Conservation (phyloP, 1,139 yeast species). For the Diutina ranongensis region DNA sequence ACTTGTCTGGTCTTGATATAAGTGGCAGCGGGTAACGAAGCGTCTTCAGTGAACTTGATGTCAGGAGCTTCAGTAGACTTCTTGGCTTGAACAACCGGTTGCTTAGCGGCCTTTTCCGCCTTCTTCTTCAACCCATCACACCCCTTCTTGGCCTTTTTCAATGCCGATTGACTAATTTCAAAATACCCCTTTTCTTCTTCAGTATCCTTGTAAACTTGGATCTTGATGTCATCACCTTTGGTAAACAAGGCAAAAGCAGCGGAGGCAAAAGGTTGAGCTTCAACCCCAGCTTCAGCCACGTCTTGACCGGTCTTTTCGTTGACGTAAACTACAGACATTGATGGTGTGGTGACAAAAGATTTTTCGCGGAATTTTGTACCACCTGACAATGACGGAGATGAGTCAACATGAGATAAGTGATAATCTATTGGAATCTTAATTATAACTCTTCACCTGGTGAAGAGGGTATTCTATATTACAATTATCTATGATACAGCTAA, state of each 20-base stretch:
- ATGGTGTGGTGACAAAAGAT: background rate
- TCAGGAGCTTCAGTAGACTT: conserved; percentile 66
- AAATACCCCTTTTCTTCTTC: conserved; percentile 46
- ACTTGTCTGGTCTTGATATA: conserved; percentile 54
- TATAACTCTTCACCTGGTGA: background rate
- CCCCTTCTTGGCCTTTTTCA: conserved; percentile 95
- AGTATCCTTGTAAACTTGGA: conserved; percentile 53
- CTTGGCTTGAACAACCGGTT: conserved; percentile 50
- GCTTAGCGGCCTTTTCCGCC: conserved; percentile 66
- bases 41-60: conserved; percentile 63
- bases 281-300: conserved; percentile 46
- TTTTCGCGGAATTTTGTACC: background rate
- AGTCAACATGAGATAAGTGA: too few relatives aligned
- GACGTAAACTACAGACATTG: conserved; percentile 35
- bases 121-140: conserved; percentile 87
- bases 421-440: too few relatives aligned
- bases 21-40: conserved; percentile 56
- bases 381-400: background rate
- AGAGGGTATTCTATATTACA: background rate
- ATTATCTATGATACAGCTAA: conserved; percentile 10
- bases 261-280: conserved; percentile 61
- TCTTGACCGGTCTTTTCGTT: conserved; percentile 68
- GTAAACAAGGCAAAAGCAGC: conserved; percentile 73
- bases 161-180: conserved; percentile 84
- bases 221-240: conserved; percentile 41